Percentiles rank a stretch among this genome's conserved stretches.
These are phyloP conservation scores for Amylostereum areolatum DNA, from an alignment of 1,284 basidiomycete genomes.

Conservation along the genomic window DNA sequence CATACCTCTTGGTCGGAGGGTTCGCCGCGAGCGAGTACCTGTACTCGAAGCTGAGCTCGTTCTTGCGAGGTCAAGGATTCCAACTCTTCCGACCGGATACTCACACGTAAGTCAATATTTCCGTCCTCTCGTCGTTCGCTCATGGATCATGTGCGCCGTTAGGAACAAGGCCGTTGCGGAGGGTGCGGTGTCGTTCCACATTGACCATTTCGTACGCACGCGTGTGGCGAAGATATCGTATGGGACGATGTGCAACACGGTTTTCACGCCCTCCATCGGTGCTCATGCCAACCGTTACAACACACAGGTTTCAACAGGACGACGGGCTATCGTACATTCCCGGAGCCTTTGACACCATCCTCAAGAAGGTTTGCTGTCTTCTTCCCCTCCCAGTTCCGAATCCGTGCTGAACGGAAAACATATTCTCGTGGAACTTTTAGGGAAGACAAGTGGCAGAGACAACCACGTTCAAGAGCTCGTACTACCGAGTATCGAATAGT, in stretches of 20 bases:
- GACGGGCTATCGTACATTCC: too few relatives aligned
- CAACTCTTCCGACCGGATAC: constrained; percentile 31
- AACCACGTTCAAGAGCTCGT: neutral
- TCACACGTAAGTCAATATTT: constrained; percentile 29
- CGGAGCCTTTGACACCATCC: too few relatives aligned
- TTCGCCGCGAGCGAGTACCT: constrained; percentile 49
- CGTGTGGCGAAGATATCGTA: constrained; percentile 41
- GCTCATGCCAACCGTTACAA: too few relatives aligned
- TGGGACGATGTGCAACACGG: neutral
- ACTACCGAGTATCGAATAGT: neutral
- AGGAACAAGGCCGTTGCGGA: constrained; percentile 56
- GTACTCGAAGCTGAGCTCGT: constrained; percentile 28
- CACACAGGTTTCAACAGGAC: too few relatives aligned
- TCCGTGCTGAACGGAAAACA: too few relatives aligned
- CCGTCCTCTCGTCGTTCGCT: neutral
- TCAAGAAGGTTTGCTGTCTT: too few relatives aligned
- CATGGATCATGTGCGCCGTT: too few relatives aligned
- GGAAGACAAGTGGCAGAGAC: neutral
- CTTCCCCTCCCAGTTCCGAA: too few relatives aligned
- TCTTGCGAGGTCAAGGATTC: constrained; percentile 23
- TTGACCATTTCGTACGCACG: constrained; percentile 42
- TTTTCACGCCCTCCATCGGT: too few relatives aligned
- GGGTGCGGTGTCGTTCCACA: constrained; percentile 45
- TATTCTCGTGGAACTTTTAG: neutral
- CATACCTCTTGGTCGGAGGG: constrained; percentile 35